Evolutionary conservation across 2,329 filamentous ascomycete genomes (phyloP), one percentile per base, ranked within the genome.

Genomic region (Neophaeococcomyces aloes): DNA sequence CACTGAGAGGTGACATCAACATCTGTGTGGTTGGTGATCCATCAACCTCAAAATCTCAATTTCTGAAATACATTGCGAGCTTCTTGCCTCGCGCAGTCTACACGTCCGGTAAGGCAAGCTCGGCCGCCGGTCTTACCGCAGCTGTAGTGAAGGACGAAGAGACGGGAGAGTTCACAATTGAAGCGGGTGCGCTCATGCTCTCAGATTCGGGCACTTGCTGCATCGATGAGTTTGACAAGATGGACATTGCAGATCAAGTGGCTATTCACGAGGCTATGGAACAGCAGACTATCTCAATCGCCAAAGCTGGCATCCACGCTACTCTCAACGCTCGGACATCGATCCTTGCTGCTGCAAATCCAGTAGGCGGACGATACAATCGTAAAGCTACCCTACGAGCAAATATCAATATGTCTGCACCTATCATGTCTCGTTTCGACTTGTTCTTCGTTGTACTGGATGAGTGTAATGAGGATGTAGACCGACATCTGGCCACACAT

Each of bases 261-360:
- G 91, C 91, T 53, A 98, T 98, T 58, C 91, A 98, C 75, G 91
- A 98, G 78, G 91, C 91, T 47, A 98, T 98, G 91, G 91, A 98
- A 76, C 91, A 98, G 70, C 91, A 98, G 66, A 98, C 91, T 4
- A 98, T 98, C 53, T 95, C 87, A 7, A 98, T 98, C 57, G 89
- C 91, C 48, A 98, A 98, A 67, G 91, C 91, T 4, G 91, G 91
- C 57, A 98, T 98, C 47, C 91, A 98, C 62, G 93, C 91, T 3
- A 98, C 91, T 0, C 76, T 98, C 35, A 98, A 98, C 59, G 91
- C 91, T 2, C 79, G 91, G 44, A 95, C 91, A 1, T 91, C 83
- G 36, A 96, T 98, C 57, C 80, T 98, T 13, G 91, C 91, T 1
- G 91, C 91, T 5, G 91, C 91, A 23, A 98, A 98, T 63, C 91